Evolutionary conservation across 2,329 filamentous ascomycete species (phyloP).

Genomic region (Samsoniella hepiali): DNA sequence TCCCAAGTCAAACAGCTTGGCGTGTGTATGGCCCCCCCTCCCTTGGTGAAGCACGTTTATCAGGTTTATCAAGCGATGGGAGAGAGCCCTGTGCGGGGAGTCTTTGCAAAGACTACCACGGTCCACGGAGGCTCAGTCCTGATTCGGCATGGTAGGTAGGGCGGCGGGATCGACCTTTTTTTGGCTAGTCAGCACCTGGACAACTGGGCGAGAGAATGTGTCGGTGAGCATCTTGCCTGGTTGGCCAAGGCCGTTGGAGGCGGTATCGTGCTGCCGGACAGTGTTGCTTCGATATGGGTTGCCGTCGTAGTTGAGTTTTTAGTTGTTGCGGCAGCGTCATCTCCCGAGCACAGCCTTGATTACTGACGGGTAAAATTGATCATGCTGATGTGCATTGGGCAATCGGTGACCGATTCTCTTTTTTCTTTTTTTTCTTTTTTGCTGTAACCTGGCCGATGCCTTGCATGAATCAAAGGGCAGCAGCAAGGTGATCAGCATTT

Average conservation of each 20-base stretch:
- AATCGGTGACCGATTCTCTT: not conserved
- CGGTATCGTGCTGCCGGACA: not conserved
- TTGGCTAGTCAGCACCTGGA: not conserved
- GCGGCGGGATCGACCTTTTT: conserved; percentile 8
- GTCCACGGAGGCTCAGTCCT: conserved; percentile 1
- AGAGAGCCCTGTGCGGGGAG: not conserved
- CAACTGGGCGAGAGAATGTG: not conserved
- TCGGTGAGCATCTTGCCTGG: not conserved
- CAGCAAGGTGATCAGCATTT: not conserved
- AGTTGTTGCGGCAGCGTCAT: not conserved
- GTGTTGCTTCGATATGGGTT: not conserved
- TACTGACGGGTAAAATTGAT: not conserved
- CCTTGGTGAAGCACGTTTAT: not conserved
- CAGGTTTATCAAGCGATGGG: too few relatives aligned
- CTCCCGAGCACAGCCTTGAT: not conserved
- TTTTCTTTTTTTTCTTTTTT: too few relatives aligned
- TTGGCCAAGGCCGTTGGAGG: not conserved
- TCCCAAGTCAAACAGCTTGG: not conserved
- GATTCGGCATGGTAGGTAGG: not conserved
- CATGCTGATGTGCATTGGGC: not conserved
- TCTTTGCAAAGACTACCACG: not conserved
- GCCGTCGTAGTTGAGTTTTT: not conserved
- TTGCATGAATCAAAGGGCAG: conserved; percentile 2
- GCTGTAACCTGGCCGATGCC: conserved; percentile 6
- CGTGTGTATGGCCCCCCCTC: not conserved